Conservation (phyloP, 2,329 filamentous ascomycete species). For the Cercospora nicotianae region DNA sequence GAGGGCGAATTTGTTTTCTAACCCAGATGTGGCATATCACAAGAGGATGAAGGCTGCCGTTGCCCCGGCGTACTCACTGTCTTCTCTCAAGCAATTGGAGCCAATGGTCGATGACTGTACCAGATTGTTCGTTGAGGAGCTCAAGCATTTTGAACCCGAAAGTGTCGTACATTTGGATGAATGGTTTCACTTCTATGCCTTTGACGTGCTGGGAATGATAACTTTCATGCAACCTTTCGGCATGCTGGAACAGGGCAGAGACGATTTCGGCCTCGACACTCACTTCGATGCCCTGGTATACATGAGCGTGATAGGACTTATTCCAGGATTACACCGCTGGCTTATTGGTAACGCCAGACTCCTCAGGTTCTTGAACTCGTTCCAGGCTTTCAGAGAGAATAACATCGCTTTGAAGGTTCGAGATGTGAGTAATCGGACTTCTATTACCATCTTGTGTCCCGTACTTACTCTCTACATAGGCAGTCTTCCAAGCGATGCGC, state of each 20-base stretch:
- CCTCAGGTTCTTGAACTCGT: neutral
- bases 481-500: neutral
- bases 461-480: too few species aligned
- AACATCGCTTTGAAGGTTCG: constrained; percentile 4
- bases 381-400: neutral
- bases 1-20: constrained; percentile 15
- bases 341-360: neutral
- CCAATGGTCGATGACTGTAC: constrained; percentile 74
- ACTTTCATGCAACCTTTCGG: constrained; percentile 23
- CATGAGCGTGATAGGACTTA: constrained; percentile 3
- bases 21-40: neutral
- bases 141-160: neutral
- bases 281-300: constrained; percentile 6
- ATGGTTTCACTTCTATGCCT: constrained; percentile 21
- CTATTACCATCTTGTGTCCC: neutral
- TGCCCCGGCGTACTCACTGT: constrained; percentile 48
- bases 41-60: constrained; percentile 28
- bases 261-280: constrained; percentile 5
- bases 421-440: neutral
- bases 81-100: constrained; percentile 71
- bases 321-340: neutral
- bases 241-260: constrained; percentile 23
- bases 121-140: constrained; percentile 55
- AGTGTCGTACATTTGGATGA: constrained; percentile 7
- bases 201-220: constrained; percentile 27